Conservation (phyloP, 108 stramenopile genomes). For the Phaeodactylum tricornutum region DNA sequence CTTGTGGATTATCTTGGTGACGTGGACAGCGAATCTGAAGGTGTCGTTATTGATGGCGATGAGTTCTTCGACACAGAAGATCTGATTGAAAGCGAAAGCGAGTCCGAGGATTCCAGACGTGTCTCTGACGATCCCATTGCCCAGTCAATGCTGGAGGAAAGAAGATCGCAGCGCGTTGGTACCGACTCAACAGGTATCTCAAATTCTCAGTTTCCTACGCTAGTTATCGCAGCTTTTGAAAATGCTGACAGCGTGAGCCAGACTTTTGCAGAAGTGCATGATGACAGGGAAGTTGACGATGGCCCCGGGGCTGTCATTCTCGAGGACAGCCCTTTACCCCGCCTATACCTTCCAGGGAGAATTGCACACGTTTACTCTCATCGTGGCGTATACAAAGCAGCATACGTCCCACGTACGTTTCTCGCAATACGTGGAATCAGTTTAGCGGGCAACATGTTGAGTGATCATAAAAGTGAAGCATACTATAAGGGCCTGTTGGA, state of each 20-base stretch:
- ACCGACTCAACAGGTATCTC: background rate
- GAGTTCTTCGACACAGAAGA: constrained; percentile 65
- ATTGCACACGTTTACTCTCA: constrained; percentile 89
- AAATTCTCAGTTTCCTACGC: too few relatives aligned
- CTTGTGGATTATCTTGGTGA: constrained; percentile 38
- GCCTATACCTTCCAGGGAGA: constrained; percentile 88
- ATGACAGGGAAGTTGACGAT: constrained; percentile 11
- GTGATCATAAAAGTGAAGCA: constrained; percentile 67
- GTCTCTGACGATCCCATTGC: constrained; percentile 19
- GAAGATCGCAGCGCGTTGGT: background rate
- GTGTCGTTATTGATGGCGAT: constrained; percentile 64
- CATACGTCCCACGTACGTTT: constrained; percentile 71
- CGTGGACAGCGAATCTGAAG: constrained; percentile 16
- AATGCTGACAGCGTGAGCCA: background rate
- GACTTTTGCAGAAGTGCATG: background rate
- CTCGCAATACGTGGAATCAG: constrained; percentile 68
- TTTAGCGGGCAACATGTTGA: constrained; percentile 84
- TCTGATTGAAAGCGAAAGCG: constrained; percentile 41
- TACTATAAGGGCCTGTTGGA: constrained; percentile 89
- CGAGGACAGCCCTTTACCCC: constrained; percentile 81
- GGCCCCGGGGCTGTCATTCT: constrained; percentile 50
- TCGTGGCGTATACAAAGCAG: constrained; percentile 77
- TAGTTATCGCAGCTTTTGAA: too few relatives aligned
- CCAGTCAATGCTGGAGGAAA: background rate
- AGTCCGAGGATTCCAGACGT: constrained; percentile 33